These are phyloP conservation scores for Coelastrella sp. DNA, from an alignment of 139 green algal genomes.

Conservation along the genomic window DNA sequence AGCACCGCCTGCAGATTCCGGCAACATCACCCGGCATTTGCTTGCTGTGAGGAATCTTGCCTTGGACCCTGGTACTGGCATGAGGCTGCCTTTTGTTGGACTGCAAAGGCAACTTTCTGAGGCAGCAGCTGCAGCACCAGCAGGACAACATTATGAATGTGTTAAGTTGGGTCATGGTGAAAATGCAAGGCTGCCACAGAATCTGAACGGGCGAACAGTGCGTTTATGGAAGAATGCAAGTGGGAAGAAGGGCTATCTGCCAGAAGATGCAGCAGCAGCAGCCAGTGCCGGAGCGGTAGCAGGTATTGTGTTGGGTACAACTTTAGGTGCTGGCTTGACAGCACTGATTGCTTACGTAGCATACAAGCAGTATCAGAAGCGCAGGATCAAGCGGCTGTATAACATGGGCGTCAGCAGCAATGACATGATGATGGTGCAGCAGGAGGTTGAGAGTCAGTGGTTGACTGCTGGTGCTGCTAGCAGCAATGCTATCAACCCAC, in stretches of 20 bases:
- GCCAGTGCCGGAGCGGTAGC: constrained; percentile 22
- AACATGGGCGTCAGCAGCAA: not conserved
- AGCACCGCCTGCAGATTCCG: too few species aligned
- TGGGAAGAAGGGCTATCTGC: constrained; percentile 3
- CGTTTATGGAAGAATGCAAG: not conserved
- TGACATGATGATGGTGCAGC: constrained; percentile 37
- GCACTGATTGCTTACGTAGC: not conserved
- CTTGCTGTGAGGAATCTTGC: not conserved
- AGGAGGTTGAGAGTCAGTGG: constrained; percentile 28
- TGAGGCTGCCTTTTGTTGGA: not conserved
- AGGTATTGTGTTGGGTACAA: constrained; percentile 21
- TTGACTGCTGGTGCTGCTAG: not conserved
- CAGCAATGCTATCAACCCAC: not conserved
- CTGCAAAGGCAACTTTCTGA: not conserved
- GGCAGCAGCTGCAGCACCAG: not conserved
- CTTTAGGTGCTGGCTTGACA: constrained; percentile 6
- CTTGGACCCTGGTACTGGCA: not conserved
- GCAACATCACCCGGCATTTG: too few species aligned
- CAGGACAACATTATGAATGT: constrained; percentile 11
- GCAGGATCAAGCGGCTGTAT: constrained; percentile 27
- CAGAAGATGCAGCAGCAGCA: constrained; percentile 11
- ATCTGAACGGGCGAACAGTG: not conserved
- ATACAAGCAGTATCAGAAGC: constrained; percentile 28
- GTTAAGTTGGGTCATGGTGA: constrained; percentile 3
- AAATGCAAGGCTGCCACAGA: constrained; percentile 18